Base-by-base conservation (phyloP, 148 eudicot genomes). In the Pouteria glomerata region DNA sequence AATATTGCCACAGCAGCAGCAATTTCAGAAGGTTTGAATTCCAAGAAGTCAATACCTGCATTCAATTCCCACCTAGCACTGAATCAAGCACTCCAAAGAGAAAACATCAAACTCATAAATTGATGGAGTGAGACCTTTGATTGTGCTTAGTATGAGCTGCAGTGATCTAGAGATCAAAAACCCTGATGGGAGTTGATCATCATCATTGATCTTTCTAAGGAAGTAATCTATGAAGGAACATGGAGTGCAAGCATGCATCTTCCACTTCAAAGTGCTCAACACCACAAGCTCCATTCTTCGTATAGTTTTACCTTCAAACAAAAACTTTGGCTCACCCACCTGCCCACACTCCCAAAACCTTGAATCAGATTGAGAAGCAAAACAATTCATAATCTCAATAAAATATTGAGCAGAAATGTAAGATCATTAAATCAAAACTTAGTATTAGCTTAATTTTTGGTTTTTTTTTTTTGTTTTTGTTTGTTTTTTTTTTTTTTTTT, bases 241-340 rank as follows among this genome's bases (percentile, higher is more conserved):
- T 12, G 99, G 92, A 51, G 99, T 91, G 44, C 82, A 63, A 64
- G 94, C 84, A 73, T 80, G 79, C 85, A 95, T 80, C 66, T 77
- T 88, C 99, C 99, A 95, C 1, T 85, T 73, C 81, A 95, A 84
- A 18, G 81, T 81, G 74, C 73, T 84, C 76, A 91, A 77, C 70
- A 95, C 88, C 74, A 91, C 21, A 60, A 91, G 82, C 80, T 91
- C 99, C 99, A 90, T 92, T 79, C 86, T 92, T 66, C 76, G 85
- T 70, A 95, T 84, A 0, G 94, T 86, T 85, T 85, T 91, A 6
- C 82, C 90, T 70, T 89, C 96, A 84, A 91, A 94, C 66, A 87
- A 66, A 77, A 42, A 89, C 62, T 84, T 80, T 7, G 91, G 86
- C 27, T 83, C 91, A 61, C 84, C 90, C 29, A 81, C 91, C 97